phyloP scores from a whole-genome alignment of 306 rosid species.

The Lathyrus tuberosus region DNA sequence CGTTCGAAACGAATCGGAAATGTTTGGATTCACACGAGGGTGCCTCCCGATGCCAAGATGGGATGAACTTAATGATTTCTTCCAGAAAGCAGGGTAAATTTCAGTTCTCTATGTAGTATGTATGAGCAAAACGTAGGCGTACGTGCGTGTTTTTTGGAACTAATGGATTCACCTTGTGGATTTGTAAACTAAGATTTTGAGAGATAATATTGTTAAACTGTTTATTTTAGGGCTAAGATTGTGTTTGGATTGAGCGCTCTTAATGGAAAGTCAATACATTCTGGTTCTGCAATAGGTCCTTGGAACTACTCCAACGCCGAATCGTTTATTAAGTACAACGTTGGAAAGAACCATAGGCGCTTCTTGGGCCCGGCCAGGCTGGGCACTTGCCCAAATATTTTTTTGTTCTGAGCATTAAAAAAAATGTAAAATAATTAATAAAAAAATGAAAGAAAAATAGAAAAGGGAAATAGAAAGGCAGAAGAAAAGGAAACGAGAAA shows the following conservation, averaged over 20 bases:
- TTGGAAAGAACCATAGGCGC: too few relatives aligned
- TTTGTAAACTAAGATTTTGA: slow-evolving; percentile 4
- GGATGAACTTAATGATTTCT: slow-evolving; percentile 81
- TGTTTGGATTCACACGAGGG: slow-evolving; percentile 83
- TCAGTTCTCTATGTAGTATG: background rate
- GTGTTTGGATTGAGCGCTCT: slow-evolving; percentile 90
- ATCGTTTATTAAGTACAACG: slow-evolving; percentile 76
- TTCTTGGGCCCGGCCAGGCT: too few relatives aligned
- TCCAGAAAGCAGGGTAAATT: slow-evolving; percentile 73
- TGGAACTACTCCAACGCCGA: slow-evolving; percentile 80
- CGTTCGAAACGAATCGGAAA: slow-evolving; percentile 44
- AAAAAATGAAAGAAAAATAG: too few relatives aligned
- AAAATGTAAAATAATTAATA: too few relatives aligned
- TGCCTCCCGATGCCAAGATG: slow-evolving; percentile 87
- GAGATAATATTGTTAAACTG: slow-evolving; percentile 12
- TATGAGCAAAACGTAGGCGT: too few relatives aligned
- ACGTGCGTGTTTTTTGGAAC: background rate
- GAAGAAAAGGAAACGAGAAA: too few relatives aligned
- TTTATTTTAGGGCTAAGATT: slow-evolving; percentile 72
- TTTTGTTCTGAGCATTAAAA: too few relatives aligned
- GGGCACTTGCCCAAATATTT: too few relatives aligned
- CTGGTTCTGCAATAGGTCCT: slow-evolving; percentile 63
- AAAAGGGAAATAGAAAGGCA: too few relatives aligned
- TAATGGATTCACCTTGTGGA: background rate
- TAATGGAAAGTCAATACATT: slow-evolving; percentile 53